Evolutionary conservation across 257 asterid species (phyloP), one percentile per base, ranked within the genome.

Genomic region (Handroanthus guayacan): DNA sequence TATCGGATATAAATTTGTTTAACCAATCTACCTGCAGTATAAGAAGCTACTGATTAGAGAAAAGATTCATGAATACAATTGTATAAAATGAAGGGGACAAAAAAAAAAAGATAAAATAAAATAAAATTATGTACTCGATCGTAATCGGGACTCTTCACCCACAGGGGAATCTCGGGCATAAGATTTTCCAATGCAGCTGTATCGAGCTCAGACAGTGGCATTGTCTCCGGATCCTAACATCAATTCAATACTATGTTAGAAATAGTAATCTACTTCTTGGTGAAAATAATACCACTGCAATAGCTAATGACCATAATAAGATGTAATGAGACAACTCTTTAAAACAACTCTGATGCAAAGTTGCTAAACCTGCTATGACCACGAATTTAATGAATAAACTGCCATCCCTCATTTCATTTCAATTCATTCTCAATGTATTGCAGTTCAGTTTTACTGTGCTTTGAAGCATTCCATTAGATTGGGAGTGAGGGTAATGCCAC

Each of bases 121-220:
- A 39, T 9, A n/a, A 6, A 9, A 39, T 41, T 62, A 74, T 89
- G 69, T 80, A 91, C 98, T 78, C 98, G 85, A 69, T 93, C 98
- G 18, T 87, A 91, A 81, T 93, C 97, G 9, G 98, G 95, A 71
- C 86, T 86, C 79, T 93, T 93, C 20, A 91, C 90, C 98, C 98
- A 93, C 36, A 84, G 75, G 36, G 98, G 98, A 69, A 93, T 86
- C 73, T 91, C 98, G 1, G 91, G 86, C 90, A 86, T 84, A 62
- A 93, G 90, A 61, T 89, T 91, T 79, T 87, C 91, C 73, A 93
- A 45, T 43, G 76, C 85, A 34, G 76, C 80, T 6, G 89, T 25
- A 67, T 88, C 94, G 50, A 87, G 83, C 77, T 91, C 94, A 25
- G 67, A 72, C 34, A 91, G 81, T n/a, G 90, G 87, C 80, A 11